phyloP scores from a whole-genome alignment of 2,329 filamentous ascomycete species.

The Trichoderma semiorbis region DNA sequence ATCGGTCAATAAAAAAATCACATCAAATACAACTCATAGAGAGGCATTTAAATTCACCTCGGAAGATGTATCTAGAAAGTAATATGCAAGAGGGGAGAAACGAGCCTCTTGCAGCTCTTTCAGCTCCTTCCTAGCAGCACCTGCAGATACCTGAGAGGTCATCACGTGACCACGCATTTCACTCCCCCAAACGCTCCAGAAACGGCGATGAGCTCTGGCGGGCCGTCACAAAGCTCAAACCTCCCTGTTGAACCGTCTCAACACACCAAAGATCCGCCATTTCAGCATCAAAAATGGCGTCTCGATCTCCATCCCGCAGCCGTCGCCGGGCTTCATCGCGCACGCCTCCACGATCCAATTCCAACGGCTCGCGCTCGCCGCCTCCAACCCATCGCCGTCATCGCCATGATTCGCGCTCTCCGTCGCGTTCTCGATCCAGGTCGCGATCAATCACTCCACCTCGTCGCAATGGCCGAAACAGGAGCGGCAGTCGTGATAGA shows the following conservation, averaged over 20 bases:
- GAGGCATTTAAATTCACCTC: background rate
- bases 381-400: slow-evolving; percentile 24
- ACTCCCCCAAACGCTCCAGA: background rate
- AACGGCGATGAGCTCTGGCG: slow-evolving; percentile 6
- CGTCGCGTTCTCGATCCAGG: slow-evolving; percentile 19
- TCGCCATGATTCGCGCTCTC: slow-evolving; percentile 34
- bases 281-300: slow-evolving; percentile 26
- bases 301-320: slow-evolving; percentile 32
- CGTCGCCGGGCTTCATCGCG: slow-evolving; percentile 35
- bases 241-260: background rate
- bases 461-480: slow-evolving; percentile 34
- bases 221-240: background rate
- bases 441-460: slow-evolving; percentile 33
- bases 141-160: background rate
- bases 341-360: slow-evolving; percentile 35
- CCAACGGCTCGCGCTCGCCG: slow-evolving; percentile 33
- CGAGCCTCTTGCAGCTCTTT: background rate
- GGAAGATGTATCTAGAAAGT: background rate
- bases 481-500: slow-evolving; percentile 30
- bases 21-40: background rate
- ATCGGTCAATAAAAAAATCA: background rate
- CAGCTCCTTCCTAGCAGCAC: background rate
- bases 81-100: background rate
- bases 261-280: background rate
- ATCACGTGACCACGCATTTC: slow-evolving; percentile 20